Base-by-base conservation (phyloP, 306 rosid genomes). In the Trifolium subterraneum region DNA sequence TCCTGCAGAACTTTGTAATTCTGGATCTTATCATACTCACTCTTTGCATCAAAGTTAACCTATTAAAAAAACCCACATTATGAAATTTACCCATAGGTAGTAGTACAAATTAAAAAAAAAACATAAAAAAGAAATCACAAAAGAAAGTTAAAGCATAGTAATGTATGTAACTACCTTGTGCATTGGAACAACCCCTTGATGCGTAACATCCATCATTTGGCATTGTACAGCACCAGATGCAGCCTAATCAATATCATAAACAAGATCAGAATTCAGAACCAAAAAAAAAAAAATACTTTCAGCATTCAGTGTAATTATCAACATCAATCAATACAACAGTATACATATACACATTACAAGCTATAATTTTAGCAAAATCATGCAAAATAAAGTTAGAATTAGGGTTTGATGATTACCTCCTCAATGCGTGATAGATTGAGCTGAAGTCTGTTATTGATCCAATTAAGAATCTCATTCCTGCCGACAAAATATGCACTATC, bases 211-310 rank as follows among this genome's bases (percentile, higher is more conserved):
- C 83, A 93, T 88, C 88, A 91, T 88, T 82, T 93, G 98, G 78
- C 98, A 93, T 81, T 93, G 98, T 72, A 93, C 97, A 72, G 93
- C 97, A 67, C 98, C 98, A n/a, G 98, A 89, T 68, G 97, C 94
- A 70, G 97, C 98, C 98, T 93, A 76, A 20, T 27, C 82, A 87
- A 69, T 64, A 80, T 35, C 16, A 80, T 27, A 63, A 51, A 70
- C 64, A 72, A 8, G 31, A 31, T 78, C 64, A 73, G 11, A 65
- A 70, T 4, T n/a, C 10, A 36, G 5, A 36, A 36, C 6, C 6
- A 36, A 6, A 35, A 35, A 7, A 35, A 36, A 36, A 50, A 47
- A 25, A 1, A 0, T 9, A 2, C n/a, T 39, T 19, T 10, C 31
- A 29, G 33, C 33, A 69, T 20, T 16, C 20, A 18, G 33, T 29